Evolutionary conservation across 441 rosid species (phyloP), one percentile per base, ranked within the genome.

Genomic region (Eruca vesicaria): DNA sequence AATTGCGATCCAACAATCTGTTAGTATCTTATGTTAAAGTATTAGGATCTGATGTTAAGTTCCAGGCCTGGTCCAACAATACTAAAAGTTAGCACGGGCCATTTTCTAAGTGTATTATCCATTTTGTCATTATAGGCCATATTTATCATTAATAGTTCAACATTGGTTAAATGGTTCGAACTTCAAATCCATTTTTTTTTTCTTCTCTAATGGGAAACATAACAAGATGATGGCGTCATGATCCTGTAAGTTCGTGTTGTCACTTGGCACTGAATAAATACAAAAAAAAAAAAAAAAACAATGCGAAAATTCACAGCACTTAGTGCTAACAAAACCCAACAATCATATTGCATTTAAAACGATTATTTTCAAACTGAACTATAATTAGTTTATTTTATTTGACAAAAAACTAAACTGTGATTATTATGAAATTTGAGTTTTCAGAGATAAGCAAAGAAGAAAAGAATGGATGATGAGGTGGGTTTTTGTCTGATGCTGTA

Each of bases 141-240:
- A 26, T 48, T 53, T 31, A 41, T 19, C 1, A 29, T 23, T 58
- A 38, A 26, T 38, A 57, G 21, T 19, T 64, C 45, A 19, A 59
- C 36, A 21, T n/a, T 41, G 26, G 19, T 43, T 36, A n/a, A 29
- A 9, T 61, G 23, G 68, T 31, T n/a, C 52, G 5, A n/a, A 50
- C 18, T 45, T n/a, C 55, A 48, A 41, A 41, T 10, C n/a, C n/a
- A n/a, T 43, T 12, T 5, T 52, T 1, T 18, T 2, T n/a, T 21
- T 45, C 20, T 45, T 15, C 11, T 4, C 45, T 38, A 5, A 0
- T 5, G 43, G 43, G 19, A 43, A 15, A 36, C 55, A 9, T 21
- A 33, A 53, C 31, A 35, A 6, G n/a, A 64, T 36, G 69, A 62
- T 61, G 48, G 7, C 70, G 76, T 55, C 70, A 72, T 63, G n/a